phyloP scores from a whole-genome alignment of 208 protist species.

The Naegleria fowleri region DNA sequence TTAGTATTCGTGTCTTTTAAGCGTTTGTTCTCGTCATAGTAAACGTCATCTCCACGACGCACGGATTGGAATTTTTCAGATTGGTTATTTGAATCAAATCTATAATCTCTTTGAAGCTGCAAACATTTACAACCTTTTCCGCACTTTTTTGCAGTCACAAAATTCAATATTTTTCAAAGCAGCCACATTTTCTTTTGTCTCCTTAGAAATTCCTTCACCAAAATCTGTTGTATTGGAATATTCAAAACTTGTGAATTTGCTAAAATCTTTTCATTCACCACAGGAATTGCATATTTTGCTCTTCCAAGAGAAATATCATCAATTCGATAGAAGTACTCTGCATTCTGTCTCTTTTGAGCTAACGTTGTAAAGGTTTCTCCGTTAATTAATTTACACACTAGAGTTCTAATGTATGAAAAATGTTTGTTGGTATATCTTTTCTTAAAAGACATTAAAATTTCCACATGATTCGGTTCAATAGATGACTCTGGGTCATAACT shows the following conservation, averaged over 20 bases:
- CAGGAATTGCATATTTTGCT: not conserved
- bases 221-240: not conserved
- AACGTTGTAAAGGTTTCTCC: not conserved
- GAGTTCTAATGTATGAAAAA: not conserved
- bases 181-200: not conserved
- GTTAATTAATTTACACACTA: not conserved
- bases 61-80: not conserved
- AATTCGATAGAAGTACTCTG: not conserved
- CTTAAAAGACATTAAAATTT: not conserved
- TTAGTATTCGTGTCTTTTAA: not conserved
- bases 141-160: not conserved
- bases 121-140: not conserved
- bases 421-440: not conserved
- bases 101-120: not conserved
- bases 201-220: not conserved
- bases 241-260: not conserved
- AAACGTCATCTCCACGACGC: not conserved
- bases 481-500: not conserved
- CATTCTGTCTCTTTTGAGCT: not conserved
- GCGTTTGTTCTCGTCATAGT: not conserved
- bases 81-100: not conserved
- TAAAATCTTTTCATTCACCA: slow-evolving; percentile 3
- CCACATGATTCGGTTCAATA: not conserved
- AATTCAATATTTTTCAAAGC: not conserved
- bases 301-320: not conserved